Evolutionary conservation across 129 eudicot species (phyloP).

Genomic region (Centella asiatica): DNA sequence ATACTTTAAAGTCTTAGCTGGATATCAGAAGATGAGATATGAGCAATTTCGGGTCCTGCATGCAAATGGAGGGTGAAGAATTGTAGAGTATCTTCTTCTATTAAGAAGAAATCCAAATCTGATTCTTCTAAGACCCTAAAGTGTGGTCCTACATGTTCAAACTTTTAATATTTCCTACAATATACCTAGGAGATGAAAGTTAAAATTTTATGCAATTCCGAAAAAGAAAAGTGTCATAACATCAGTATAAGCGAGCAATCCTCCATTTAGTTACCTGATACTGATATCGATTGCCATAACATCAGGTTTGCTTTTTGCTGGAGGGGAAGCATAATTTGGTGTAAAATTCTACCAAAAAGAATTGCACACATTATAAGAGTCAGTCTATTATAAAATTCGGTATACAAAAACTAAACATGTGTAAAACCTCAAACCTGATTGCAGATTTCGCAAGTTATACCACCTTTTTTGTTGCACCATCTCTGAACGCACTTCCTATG

Average conservation of each 20-base stretch:
- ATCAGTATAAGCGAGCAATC: not conserved
- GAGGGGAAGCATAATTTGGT: slow-evolving; percentile 60
- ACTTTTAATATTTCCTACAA: not conserved
- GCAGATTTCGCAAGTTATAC: slow-evolving; percentile 80
- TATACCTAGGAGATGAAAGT: not conserved
- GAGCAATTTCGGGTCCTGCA: too few relatives aligned
- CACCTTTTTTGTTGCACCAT: slow-evolving; percentile 89
- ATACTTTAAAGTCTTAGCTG: too few relatives aligned
- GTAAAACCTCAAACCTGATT: slow-evolving; percentile 37
- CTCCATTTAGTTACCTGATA: slow-evolving; percentile 36
- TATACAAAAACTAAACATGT: not conserved
- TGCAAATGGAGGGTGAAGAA: too few relatives aligned
- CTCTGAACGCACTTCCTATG: slow-evolving; percentile 85
- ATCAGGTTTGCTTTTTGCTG: slow-evolving; percentile 44
- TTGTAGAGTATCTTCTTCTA: too few relatives aligned
- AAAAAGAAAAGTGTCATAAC: not conserved
- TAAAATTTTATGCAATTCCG: not conserved
- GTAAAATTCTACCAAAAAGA: slow-evolving; percentile 39
- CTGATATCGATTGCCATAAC: slow-evolving; percentile 69
- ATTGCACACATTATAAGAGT: not conserved
- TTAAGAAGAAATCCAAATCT: too few relatives aligned
- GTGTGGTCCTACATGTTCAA: not conserved
- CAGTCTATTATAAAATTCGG: not conserved
- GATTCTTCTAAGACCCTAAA: not conserved
- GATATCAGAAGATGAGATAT: too few relatives aligned